Percentiles rank a stretch among this genome's conserved stretches.
These are phyloP conservation scores for Scytalidium sp. DNA, from an alignment of 2,329 filamentous ascomycete genomes.

Conservation along the genomic window DNA sequence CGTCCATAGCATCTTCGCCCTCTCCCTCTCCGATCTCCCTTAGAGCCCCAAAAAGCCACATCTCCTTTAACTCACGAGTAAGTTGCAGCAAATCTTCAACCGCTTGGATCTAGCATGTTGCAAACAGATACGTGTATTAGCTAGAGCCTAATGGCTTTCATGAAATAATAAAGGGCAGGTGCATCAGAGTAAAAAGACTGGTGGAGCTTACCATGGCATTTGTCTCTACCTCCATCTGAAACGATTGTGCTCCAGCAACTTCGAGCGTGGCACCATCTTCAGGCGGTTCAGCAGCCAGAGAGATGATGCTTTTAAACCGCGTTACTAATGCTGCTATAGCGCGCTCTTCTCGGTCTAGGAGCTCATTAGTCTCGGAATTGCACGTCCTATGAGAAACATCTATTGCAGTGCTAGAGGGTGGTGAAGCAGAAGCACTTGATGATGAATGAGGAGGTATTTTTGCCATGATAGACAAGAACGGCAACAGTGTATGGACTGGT, in stretches of 20 bases:
- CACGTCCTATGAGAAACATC: neutral
- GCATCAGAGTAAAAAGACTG: neutral
- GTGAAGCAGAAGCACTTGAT: neutral
- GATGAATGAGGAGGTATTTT: neutral
- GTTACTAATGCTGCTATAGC: constrained; percentile 42
- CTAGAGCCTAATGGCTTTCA: too few relatives aligned
- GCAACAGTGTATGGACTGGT: neutral
- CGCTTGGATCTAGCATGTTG: constrained; percentile 20
- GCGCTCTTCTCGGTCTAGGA: constrained; percentile 42
- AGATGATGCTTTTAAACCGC: constrained; percentile 41
- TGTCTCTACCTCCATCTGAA: constrained; percentile 29
- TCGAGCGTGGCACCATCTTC: constrained; percentile 26
- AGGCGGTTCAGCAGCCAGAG: constrained; percentile 18
- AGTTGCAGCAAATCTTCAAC: constrained; percentile 42
- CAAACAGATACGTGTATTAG: constrained; percentile 2
- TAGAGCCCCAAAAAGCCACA: constrained; percentile 48
- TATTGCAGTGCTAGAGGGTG: neutral
- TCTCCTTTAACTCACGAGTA: constrained; percentile 45
- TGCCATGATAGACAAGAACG: neutral
- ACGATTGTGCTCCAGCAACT: constrained; percentile 25
- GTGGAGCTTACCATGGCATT: constrained; percentile 23
- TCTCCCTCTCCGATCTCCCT: constrained; percentile 40
- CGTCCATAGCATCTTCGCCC: constrained; percentile 33
- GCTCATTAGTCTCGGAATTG: constrained; percentile 7
- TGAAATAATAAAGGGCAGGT: constrained; percentile 1